phyloP scores from a whole-genome alignment of 2,329 filamentous ascomycete genomes.

The Elsinoe necatrix region DNA sequence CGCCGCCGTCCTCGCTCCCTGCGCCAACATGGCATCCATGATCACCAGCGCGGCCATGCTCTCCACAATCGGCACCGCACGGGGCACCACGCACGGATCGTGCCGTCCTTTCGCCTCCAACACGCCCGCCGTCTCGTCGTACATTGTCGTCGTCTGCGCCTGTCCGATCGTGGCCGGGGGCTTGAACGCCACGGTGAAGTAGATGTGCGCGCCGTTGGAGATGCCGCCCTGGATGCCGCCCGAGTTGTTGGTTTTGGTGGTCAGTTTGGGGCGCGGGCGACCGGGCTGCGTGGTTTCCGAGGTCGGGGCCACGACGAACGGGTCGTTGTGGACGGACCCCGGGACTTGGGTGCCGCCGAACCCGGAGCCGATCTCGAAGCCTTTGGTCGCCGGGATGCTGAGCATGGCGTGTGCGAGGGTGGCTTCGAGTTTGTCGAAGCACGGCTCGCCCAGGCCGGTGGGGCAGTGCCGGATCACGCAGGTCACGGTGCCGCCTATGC shows the following conservation, averaged over 20 bases:
- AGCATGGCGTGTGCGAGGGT: conserved; percentile 88
- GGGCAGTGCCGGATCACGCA: conserved; percentile 86
- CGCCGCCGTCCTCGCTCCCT: conserved; percentile 55
- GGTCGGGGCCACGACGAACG: conserved; percentile 58
- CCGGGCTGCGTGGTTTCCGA: conserved; percentile 20
- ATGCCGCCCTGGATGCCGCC: conserved; percentile 95
- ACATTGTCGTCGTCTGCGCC: conserved; percentile 74
- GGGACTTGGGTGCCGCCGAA: conserved; percentile 80
- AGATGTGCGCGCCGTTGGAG: conserved; percentile 85
- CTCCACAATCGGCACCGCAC: conserved; percentile 80
- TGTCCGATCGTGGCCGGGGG: conserved; percentile 87
- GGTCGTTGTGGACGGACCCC: conserved; percentile 86
- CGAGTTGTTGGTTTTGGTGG: conserved; percentile 88
- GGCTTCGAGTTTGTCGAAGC: conserved; percentile 93
- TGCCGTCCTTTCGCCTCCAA: conserved; percentile 89
- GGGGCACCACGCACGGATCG: conserved; percentile 84
- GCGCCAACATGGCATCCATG: conserved; percentile 78
- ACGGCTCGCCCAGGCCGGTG: conserved; percentile 80
- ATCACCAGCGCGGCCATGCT: conserved; percentile 82
- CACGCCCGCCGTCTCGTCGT: conserved; percentile 65
- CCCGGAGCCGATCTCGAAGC: conserved; percentile 89
- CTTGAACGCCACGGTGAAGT: conserved; percentile 94
- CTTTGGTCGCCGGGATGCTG: conserved; percentile 88
- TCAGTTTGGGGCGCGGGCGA: conserved; percentile 49
- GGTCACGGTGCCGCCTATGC: conserved; percentile 89